Conservation (phyloP, 257 asterid species). For the Solanum chmielewskii region DNA sequence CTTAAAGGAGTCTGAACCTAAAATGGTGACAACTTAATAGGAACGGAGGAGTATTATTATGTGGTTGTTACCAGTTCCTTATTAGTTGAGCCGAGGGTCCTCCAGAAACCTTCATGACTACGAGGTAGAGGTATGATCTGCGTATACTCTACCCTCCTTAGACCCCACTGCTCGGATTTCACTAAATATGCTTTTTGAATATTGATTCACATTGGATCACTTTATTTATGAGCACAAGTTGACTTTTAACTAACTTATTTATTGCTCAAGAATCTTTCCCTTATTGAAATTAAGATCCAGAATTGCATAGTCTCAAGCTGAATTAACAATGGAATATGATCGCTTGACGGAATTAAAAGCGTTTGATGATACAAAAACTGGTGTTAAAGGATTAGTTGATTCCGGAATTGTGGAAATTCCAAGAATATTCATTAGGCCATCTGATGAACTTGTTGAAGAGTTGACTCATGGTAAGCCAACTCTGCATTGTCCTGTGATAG, state of each 20-base stretch:
- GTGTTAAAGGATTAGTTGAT: slow-evolving; percentile 24
- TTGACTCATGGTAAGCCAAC: not conserved
- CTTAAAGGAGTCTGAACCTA: too few species aligned
- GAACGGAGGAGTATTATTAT: too few species aligned
- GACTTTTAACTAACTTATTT: not conserved
- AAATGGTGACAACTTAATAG: too few species aligned
- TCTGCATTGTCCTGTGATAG: slow-evolving; percentile 36
- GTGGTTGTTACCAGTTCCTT: too few species aligned
- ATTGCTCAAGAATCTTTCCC: not conserved
- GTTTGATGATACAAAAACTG: slow-evolving; percentile 3
- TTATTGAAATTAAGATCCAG: not conserved
- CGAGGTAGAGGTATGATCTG: not conserved
- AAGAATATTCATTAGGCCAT: slow-evolving; percentile 23
- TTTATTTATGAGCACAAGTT: not conserved
- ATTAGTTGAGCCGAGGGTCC: not conserved
- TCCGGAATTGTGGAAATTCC: slow-evolving; percentile 12
- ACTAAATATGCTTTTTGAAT: not conserved
- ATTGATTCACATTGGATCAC: not conserved
- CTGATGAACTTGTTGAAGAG: slow-evolving; percentile 33
- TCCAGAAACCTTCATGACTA: not conserved
- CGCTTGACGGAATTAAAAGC: slow-evolving; percentile 12
- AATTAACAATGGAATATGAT: not conserved
- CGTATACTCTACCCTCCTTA: too few species aligned
- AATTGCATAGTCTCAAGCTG: not conserved
- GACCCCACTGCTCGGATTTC: not conserved